These are phyloP conservation scores for Stropharia rugosoannulata DNA, from an alignment of 768 basidiomycete species.

Conservation along the genomic window DNA sequence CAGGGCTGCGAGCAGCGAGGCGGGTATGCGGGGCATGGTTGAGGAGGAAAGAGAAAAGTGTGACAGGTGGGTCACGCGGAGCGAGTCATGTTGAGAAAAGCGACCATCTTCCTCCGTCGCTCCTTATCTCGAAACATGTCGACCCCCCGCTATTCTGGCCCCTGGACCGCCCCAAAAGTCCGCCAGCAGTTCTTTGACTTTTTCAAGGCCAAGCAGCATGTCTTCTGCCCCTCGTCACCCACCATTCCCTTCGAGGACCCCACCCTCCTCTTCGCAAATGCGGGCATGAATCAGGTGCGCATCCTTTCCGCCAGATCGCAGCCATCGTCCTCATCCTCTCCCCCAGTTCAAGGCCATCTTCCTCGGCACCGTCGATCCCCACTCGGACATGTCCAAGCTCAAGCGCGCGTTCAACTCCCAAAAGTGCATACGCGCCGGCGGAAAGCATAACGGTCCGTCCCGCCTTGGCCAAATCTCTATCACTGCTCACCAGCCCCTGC, in stretches of 20 bases:
- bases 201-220: constrained; percentile 78
- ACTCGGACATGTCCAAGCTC: constrained; percentile 87
- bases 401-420: constrained; percentile 95
- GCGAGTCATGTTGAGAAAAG: constrained; percentile 19
- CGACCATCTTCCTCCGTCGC: constrained; percentile 12
- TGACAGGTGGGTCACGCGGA: constrained; percentile 15
- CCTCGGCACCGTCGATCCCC: constrained; percentile 95
- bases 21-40: constrained; percentile 45
- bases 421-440: constrained; percentile 98
- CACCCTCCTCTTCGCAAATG: constrained; percentile 96
- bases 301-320: neutral
- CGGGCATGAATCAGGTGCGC: constrained; percentile 90
- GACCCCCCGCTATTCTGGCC: constrained; percentile 34
- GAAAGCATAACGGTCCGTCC: constrained; percentile 90
- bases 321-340: neutral
- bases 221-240: constrained; percentile 86
- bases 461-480: neutral
- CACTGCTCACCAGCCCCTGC: neutral
- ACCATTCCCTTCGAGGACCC: constrained; percentile 98
- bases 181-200: constrained; percentile 90
- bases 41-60: constrained; percentile 9
- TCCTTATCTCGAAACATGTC: constrained; percentile 34
- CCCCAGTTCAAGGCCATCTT: constrained; percentile 94
- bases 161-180: constrained; percentile 82
- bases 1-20: constrained; percentile 34